Percentiles rank a stretch among this genome's conserved stretches.
Conservation (phyloP, 805 yeast species). For the Metschnikowia chrysomelidarum region DNA sequence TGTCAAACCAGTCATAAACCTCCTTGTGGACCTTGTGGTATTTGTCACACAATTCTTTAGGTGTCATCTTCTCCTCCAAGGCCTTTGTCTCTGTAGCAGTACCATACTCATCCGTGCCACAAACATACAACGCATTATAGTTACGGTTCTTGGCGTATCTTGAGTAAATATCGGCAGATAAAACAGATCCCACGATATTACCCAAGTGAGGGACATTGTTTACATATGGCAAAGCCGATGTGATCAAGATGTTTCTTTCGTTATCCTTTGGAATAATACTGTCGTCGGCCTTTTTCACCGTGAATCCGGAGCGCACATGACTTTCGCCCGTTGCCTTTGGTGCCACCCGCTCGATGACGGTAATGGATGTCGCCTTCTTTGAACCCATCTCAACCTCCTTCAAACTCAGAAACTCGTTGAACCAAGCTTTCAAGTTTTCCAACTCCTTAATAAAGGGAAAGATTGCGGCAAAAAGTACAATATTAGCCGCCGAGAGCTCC, state of each 20-base stretch:
- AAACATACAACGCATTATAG: conserved; percentile 78
- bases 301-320: conserved; percentile 30
- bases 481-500: conserved; percentile 47
- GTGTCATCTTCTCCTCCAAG: conserved; percentile 86
- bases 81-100: conserved; percentile 99
- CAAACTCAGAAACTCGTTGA: conserved; percentile 35
- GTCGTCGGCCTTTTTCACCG: conserved; percentile 30
- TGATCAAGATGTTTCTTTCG: conserved; percentile 80
- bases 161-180: conserved; percentile 91
- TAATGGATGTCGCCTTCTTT: conserved; percentile 43
- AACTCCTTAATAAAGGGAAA: conserved; percentile 39
- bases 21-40: conserved; percentile 82
- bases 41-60: conserved; percentile 86
- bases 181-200: conserved; percentile 91
- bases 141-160: conserved; percentile 88
- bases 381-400: conserved; percentile 46
- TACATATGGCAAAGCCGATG: conserved; percentile 97
- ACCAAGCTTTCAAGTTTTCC: conserved; percentile 35
- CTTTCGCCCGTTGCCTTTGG: conserved; percentile 41
- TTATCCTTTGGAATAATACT: conserved; percentile 56
- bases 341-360: conserved; percentile 41
- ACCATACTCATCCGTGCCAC: conserved; percentile 99
- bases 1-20: conserved; percentile 95
- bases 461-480: conserved; percentile 58
- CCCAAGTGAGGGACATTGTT: conserved; percentile 99